Evolutionary conservation across 164 flowering plant species (phyloP).

Genomic region (Kingdonia uniflora): DNA sequence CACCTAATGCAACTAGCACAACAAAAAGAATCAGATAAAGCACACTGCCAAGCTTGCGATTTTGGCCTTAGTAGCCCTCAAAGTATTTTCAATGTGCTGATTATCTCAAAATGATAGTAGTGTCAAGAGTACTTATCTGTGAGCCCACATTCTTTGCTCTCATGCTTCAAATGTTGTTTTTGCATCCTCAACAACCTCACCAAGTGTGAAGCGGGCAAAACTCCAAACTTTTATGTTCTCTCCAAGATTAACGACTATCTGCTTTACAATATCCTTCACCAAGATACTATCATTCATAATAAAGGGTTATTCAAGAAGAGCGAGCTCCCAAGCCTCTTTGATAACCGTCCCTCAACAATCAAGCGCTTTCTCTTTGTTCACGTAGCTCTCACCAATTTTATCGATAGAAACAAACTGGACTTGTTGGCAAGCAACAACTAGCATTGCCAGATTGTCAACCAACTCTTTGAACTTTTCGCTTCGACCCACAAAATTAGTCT

Average conservation of each 20-base stretch:
- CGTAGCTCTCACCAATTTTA: constrained; percentile 54
- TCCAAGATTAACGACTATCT: constrained; percentile 85
- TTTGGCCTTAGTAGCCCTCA: neutral
- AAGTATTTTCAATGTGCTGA: neutral
- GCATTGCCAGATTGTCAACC: constrained; percentile 97
- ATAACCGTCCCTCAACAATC: constrained; percentile 82
- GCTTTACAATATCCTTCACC: constrained; percentile 90
- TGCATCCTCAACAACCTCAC: constrained; percentile 34
- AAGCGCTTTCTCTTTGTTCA: constrained; percentile 56
- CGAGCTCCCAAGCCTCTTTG: constrained; percentile 91
- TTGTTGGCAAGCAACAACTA: constrained; percentile 87
- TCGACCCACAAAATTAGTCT: too few relatives aligned
- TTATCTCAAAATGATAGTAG: neutral
- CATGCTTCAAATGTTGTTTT: constrained; percentile 17
- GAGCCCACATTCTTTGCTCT: constrained; percentile 3
- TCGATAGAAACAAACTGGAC: constrained; percentile 74
- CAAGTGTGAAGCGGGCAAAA: constrained; percentile 76
- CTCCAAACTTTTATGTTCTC: constrained; percentile 87
- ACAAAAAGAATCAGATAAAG: neutral
- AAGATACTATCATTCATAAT: constrained; percentile 66
- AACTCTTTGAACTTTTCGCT: too few relatives aligned
- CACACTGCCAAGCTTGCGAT: neutral
- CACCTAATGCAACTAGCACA: neutral
- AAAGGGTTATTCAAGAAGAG: constrained; percentile 82
- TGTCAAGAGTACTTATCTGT: neutral